Percentiles rank a stretch among this genome's conserved stretches.
phyloP scores from a whole-genome alignment of 306 rosid genomes.

The Rosa rugosa region DNA sequence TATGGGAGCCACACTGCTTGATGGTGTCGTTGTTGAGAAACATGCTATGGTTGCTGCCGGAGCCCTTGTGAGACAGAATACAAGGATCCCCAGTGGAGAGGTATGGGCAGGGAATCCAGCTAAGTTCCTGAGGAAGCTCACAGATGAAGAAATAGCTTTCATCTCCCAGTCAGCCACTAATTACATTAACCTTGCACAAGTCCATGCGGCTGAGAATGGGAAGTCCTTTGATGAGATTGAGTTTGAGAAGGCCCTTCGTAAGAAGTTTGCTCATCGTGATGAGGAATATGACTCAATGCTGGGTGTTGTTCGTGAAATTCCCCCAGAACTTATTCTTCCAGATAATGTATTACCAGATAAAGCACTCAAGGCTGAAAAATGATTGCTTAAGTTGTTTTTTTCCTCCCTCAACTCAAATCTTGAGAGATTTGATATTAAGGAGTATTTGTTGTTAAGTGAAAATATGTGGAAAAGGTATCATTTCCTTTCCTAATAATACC shows the following conservation, averaged over 20 bases:
- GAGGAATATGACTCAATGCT: conserved; percentile 68
- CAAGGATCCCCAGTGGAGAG: conserved; percentile 94
- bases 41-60: conserved; percentile 96
- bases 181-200: conserved; percentile 78
- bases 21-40: conserved; percentile 85
- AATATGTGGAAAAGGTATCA: conserved; percentile 52
- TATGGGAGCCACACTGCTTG: conserved; percentile 91
- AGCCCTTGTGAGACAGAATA: conserved; percentile 93
- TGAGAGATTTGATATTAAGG: conserved; percentile 38
- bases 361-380: conserved; percentile 41
- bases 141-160: conserved; percentile 84
- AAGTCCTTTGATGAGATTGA: conserved; percentile 72
- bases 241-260: conserved; percentile 71
- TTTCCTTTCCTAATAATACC: conserved; percentile 69
- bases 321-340: conserved; percentile 58
- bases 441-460: conserved; percentile 41
- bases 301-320: conserved; percentile 62
- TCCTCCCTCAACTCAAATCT: conserved; percentile 31
- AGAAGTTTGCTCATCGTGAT: conserved; percentile 66
- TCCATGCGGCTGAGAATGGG: conserved; percentile 88
- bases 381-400: conserved; percentile 21
- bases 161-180: conserved; percentile 73
- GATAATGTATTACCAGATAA: conserved; percentile 70
- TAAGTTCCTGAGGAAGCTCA: conserved; percentile 79
- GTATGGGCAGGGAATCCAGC: conserved; percentile 99